These are phyloP conservation scores for Babesia microti DNA, from an alignment of 169 alveolate genomes.

Conservation along the genomic window DNA sequence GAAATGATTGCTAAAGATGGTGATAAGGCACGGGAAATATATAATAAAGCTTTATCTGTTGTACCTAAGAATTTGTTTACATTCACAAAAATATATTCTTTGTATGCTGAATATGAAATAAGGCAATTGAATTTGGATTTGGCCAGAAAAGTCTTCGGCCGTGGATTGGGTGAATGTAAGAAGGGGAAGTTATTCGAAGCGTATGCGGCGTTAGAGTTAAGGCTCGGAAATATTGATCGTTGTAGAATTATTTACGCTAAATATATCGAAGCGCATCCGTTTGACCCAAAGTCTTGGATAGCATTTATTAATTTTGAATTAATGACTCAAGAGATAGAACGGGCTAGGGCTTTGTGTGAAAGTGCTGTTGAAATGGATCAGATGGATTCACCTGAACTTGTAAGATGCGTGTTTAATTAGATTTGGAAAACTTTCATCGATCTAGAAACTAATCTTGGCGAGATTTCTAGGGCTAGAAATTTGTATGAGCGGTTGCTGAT, in stretches of 20 bases:
- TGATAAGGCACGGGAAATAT: conserved; percentile 76
- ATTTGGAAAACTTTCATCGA: conserved; percentile 71
- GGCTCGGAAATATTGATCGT: conserved; percentile 86
- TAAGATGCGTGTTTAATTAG: conserved; percentile 12
- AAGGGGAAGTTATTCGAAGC: conserved; percentile 78
- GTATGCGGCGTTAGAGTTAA: conserved; percentile 84
- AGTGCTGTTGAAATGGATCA: conserved; percentile 68
- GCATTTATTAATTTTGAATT: conserved; percentile 78
- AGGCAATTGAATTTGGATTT: conserved; percentile 64
- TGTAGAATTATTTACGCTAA: conserved; percentile 83
- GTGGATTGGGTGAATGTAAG: conserved; percentile 85
- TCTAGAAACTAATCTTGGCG: conserved; percentile 55
- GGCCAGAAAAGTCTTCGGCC: conserved; percentile 83
- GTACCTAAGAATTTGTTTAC: conserved; percentile 79
- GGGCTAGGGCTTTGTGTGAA: conserved; percentile 80
- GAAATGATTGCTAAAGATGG: conserved; percentile 73
- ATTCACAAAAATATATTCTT: conserved; percentile 82
- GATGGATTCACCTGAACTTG: conserved; percentile 84
- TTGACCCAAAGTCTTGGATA: conserved; percentile 78
- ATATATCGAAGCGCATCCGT: conserved; percentile 80
- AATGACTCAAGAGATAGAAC: conserved; percentile 72
- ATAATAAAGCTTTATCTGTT: conserved; percentile 70
- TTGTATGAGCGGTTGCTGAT: conserved; percentile 79
- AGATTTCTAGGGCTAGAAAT: conserved; percentile 63
- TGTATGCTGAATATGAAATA: conserved; percentile 76